Base-by-base conservation (phyloP, 1,284 basidiomycete genomes). In the Cutaneotrichosporon dermatis region DNA sequence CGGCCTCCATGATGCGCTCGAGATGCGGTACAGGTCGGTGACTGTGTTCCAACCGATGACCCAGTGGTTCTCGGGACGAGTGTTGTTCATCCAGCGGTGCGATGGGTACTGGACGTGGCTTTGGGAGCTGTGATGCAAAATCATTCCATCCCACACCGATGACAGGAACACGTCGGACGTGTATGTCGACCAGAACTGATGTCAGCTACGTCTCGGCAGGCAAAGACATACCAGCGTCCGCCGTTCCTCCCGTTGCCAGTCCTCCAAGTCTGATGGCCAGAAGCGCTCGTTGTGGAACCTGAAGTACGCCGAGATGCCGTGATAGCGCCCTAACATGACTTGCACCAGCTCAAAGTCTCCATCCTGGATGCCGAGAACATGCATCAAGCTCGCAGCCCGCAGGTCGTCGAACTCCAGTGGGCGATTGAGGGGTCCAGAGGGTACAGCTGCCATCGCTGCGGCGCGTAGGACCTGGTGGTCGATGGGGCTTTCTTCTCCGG, bases 171-270 rank as follows among this genome's bases (percentile, higher is more conserved):
- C 55, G 36, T 64, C 62, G 9, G 54, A 51, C 11, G 56, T 64
- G 55, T 64, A 64, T 2, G 54, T 59, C 16, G 59, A 61, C 62
- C 62, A 64, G 41, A 55, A 64, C 62, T 64, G 54, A n/a, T 2
- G 51, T 50, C n/a, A 56, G 48, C 37, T 5, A n/a, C 11, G 16
- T n/a, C 7, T 6, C 15, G 5, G 15, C 50, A 25, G 35, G 4
- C 2, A 37, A 11, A 12, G 13, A 25, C 58, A 6, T 41, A 61
- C 62, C 57, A 64, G 42, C 36, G 52, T 43, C n/a, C 62, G 55
- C 34, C 62, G 59, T 42, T 64, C 62, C 42, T 64, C 43, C 39
- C 36, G 39, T 37, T 64, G 53, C 50, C 54, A 54, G n/a, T 53
- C 54, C 4, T 48, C 42, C 3, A 64, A 50, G 0, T n/a, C 39